Evolutionary conservation across 2,329 filamentous ascomycete species (phyloP), one percentile per base, ranked within the genome.

Genomic region (Trichoderma atroviride): DNA sequence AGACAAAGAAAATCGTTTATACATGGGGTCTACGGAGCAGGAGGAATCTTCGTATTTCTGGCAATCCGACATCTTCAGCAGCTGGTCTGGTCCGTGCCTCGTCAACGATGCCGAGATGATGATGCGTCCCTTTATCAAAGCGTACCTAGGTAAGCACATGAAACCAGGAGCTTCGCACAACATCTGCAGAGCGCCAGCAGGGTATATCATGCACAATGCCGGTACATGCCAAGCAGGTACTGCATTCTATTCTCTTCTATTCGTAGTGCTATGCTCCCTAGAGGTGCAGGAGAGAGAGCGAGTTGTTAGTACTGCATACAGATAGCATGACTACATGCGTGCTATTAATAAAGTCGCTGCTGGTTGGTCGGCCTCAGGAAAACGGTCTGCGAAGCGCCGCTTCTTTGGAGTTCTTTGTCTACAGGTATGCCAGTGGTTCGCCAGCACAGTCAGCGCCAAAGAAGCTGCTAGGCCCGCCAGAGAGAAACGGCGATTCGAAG

Each of bases 361-460:
- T 59, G 55, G 63, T 67, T 67, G 63, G 63, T 43, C 27, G 22
- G 37, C 37, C 16, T 14, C 35, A 27, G 35, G 11, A 43, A 59
- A 13, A 13, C 27, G 29, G 22, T 59, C 33, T 14, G 57, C 35
- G 22, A n/a, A 43, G 56, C n/a, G 57, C 57, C 57, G 57, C 35
- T 37, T 29, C 57, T 43, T 43, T 16, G 11, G 29, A 27, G n/a
- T 13, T 40, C 7, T 59, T 24, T 43, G 57, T 43, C 35, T 19
- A n/a, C n/a, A n/a, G n/a, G n/a, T n/a, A 40, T 58, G 11, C 33
- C 11, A 11, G 33, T 58, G 56, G 62, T 31, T 53, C 27, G 35
- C 50, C 35, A 47, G 53, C 37, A 58, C 52, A 66, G 64, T 67
- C 53, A 59, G 64, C 64, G n/a, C 55, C 55, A 67, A 50, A 56